Evolutionary conservation across 2,329 filamentous ascomycete species (phyloP).

Genomic region (Colletotrichum sp.): DNA sequence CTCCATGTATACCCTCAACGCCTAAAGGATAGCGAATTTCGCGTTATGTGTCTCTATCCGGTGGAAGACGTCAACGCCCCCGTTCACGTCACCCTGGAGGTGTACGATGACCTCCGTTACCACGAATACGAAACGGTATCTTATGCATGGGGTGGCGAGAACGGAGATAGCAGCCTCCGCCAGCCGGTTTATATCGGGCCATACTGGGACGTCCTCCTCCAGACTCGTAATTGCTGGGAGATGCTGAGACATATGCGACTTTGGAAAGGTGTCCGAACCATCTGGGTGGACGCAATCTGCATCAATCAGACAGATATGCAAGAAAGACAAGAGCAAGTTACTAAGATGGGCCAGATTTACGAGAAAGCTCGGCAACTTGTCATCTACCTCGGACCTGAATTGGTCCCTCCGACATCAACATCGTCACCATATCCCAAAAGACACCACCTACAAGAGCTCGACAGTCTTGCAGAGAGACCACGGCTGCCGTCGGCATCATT

Average conservation of each 20-base stretch:
- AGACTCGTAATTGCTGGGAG: background rate
- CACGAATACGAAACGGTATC: background rate
- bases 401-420: rapidly evolving
- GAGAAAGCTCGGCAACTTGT: rapidly evolving
- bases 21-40: rapidly evolving
- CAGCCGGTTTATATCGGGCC: rapidly evolving
- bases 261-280: rapidly evolving
- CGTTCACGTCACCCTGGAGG: rapidly evolving
- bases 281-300: background rate
- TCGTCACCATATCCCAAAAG: rapidly evolving
- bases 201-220: rapidly evolving
- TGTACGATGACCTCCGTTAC: background rate
- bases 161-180: rapidly evolving
- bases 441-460: rapidly evolving
- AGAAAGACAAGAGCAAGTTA: background rate
- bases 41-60: rapidly evolving
- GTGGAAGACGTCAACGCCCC: background rate
- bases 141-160: background rate
- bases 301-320: background rate
- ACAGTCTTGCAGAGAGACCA: rapidly evolving
- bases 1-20: rapidly evolving
- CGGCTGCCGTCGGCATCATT: rapidly evolving
- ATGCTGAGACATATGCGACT: background rate
- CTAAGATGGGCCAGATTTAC: rapidly evolving
- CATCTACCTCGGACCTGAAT: rapidly evolving